Evolutionary conservation across 345 rosid species (phyloP).

Genomic region (Pugionium dolabratum): DNA sequence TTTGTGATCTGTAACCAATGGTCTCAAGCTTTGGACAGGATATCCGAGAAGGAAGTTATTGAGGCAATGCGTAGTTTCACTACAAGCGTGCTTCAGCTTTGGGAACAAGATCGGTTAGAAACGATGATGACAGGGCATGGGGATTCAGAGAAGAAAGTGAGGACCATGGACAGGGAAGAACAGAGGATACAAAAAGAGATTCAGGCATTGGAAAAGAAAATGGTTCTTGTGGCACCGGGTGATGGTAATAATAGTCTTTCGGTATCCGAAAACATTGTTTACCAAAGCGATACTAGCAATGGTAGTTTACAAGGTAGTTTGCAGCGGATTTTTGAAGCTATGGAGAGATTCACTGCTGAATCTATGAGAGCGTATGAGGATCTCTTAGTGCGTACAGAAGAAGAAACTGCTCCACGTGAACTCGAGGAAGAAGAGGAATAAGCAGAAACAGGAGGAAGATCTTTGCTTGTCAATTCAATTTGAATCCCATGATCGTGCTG

Average conservation of each 20-base stretch:
- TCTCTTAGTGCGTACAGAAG: conserved; percentile 71
- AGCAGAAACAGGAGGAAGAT: neutral
- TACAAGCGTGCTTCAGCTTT: conserved; percentile 59
- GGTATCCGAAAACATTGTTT: conserved; percentile 50
- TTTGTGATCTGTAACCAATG: conserved; percentile 96
- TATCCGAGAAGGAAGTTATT: conserved; percentile 85
- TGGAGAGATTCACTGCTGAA: conserved; percentile 79
- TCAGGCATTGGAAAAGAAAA: conserved; percentile 83
- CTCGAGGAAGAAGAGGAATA: conserved; percentile 34
- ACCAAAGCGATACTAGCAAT: conserved; percentile 71
- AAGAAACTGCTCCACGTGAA: conserved; percentile 54
- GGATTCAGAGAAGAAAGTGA: conserved; percentile 59
- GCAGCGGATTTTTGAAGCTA: conserved; percentile 73
- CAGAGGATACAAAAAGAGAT: conserved; percentile 79
- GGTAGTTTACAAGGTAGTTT: conserved; percentile 70
- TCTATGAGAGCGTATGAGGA: conserved; percentile 74
- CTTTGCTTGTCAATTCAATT: conserved; percentile 2
- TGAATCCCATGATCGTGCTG: conserved; percentile 10
- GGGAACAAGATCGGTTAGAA: conserved; percentile 73
- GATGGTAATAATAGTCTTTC: conserved; percentile 33
- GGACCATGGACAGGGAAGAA: conserved; percentile 69
- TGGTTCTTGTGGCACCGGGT: conserved; percentile 41
- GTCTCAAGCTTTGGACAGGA: conserved; percentile 68
- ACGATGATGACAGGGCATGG: conserved; percentile 58
- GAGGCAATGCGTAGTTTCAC: conserved; percentile 66